A percentile compares a stretch with the other conserved stretches of the same genome.
These are phyloP conservation scores for Akanthomyces muscarius DNA, from an alignment of 2,329 filamentous ascomycete species.

Conservation along the genomic window DNA sequence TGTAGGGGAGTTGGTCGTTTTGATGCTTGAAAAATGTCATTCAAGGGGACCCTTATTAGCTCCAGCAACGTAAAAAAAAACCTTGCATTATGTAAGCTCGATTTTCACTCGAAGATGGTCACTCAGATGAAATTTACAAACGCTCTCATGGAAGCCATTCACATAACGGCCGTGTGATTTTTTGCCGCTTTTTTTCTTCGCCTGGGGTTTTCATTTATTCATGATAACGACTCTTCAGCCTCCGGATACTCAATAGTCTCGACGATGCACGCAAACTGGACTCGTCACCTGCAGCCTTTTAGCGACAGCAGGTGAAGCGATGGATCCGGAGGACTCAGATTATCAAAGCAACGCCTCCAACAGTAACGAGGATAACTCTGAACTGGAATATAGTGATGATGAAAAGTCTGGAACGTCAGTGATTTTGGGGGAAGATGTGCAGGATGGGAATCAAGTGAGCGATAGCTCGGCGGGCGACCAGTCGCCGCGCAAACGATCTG, in stretches of 20 bases:
- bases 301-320: slow-evolving; percentile 13
- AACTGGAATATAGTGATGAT: slow-evolving; percentile 14
- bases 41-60: slow-evolving; percentile 1
- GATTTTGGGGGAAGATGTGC: slow-evolving; percentile 16
- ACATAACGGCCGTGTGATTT: background rate
- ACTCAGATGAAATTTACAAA: slow-evolving; percentile 1
- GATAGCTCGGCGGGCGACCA: slow-evolving; percentile 13
- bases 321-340: slow-evolving; percentile 14
- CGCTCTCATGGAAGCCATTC: background rate
- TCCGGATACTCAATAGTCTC: background rate
- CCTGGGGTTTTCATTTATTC: too few relatives aligned
- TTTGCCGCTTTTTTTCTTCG: background rate
- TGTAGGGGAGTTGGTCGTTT: background rate
- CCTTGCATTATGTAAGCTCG: slow-evolving; percentile 9
- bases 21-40: background rate
- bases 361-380: background rate
- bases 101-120: background rate
- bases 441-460: slow-evolving; percentile 15
- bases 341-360: background rate
- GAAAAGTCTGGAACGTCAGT: slow-evolving; percentile 18
- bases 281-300: slow-evolving; percentile 1
- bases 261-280: slow-evolving; percentile 9
- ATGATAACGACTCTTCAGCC: background rate
- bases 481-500: slow-evolving; percentile 29
- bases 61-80: background rate